Evolutionary conservation across 2,329 filamentous ascomycete genomes (phyloP).

Genomic region (Colletotrichum noveboracense): DNA sequence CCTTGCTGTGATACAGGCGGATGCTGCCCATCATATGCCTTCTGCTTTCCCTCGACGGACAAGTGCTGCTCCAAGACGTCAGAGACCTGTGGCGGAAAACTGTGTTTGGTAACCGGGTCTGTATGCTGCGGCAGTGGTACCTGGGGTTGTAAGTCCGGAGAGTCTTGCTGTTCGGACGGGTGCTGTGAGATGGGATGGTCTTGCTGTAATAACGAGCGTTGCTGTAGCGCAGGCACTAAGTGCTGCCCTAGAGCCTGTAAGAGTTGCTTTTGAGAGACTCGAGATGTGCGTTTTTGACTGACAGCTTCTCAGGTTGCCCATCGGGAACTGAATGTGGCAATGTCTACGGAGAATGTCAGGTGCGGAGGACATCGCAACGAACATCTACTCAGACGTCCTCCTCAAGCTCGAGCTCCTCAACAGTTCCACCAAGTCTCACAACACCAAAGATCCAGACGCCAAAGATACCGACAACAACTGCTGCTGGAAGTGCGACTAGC

Average conservation of each 20-base stretch:
- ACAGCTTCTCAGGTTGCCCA: background rate
- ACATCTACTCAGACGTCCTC: background rate
- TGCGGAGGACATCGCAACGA: background rate
- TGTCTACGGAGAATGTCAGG: background rate
- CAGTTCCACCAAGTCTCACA: background rate
- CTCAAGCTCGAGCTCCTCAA: background rate
- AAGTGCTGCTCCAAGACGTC: background rate
- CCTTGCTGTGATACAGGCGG: background rate
- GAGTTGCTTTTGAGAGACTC: background rate
- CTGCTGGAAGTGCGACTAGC: background rate
- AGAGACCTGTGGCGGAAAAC: background rate
- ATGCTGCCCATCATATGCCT: background rate
- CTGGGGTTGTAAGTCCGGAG: background rate
- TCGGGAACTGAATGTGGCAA: background rate
- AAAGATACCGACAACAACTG: background rate
- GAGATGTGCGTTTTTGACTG: background rate
- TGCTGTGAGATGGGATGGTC: background rate
- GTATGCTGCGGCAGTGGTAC: background rate
- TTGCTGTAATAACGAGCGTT: background rate
- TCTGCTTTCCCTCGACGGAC: background rate
- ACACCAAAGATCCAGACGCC: background rate
- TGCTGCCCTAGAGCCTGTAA: background rate
- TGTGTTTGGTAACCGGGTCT: background rate
- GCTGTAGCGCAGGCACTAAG: background rate
- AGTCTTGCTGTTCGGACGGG: background rate